Conservation (phyloP, 2,329 filamentous ascomycete species). For the Venturia carpophila region DNA sequence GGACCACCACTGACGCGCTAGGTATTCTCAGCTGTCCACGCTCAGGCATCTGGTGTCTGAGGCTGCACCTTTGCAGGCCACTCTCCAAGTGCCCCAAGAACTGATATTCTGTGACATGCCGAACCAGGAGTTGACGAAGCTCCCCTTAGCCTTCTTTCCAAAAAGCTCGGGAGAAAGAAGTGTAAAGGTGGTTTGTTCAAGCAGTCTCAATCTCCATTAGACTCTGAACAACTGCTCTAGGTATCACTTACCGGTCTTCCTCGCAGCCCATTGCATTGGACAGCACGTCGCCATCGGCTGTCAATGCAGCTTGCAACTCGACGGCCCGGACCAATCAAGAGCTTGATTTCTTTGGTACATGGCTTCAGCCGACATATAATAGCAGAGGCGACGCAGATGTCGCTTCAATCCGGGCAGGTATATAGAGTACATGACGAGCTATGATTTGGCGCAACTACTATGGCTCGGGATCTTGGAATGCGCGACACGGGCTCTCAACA, state of each 20-base stretch:
- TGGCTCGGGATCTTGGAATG: conserved; percentile 27
- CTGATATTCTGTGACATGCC: background rate
- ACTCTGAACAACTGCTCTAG: background rate
- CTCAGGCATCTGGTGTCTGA: background rate
- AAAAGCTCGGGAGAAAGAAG: background rate
- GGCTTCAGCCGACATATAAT: background rate
- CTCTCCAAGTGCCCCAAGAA: background rate
- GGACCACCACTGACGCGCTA: no score
- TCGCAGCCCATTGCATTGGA: background rate
- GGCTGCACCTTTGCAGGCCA: background rate
- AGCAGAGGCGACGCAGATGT: conserved; percentile 6
- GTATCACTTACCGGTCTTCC: background rate
- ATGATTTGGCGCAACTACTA: conserved; percentile 16
- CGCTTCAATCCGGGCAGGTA: conserved; percentile 13
- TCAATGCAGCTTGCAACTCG: conserved; percentile 22
- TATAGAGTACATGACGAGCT: conserved; percentile 19
- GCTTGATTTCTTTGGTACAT: conserved; percentile 9
- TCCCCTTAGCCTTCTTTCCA: background rate
- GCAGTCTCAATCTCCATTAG: background rate
- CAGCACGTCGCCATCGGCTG: conserved; percentile 25
- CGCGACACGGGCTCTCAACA: conserved; percentile 25
- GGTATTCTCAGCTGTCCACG: no score
- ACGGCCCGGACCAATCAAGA: background rate
- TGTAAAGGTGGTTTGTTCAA: background rate
- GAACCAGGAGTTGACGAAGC: background rate